Percentiles rank a stretch among this genome's conserved stretches.
phyloP scores from a whole-genome alignment of 306 rosid species.

The Vigna unguiculata region DNA sequence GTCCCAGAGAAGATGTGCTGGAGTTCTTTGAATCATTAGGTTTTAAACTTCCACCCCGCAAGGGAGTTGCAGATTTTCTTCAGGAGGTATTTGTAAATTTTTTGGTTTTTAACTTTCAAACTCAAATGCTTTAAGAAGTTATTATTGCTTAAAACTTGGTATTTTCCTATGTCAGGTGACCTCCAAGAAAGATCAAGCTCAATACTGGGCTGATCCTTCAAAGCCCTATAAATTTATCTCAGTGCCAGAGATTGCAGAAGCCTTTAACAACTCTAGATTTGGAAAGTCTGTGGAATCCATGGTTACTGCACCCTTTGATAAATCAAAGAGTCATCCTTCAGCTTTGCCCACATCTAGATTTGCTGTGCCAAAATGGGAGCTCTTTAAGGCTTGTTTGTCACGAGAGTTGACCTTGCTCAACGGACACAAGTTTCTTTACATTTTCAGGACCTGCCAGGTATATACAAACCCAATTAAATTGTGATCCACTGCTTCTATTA shows the following conservation, averaged over 20 bases:
- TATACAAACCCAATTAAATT: constrained; percentile 8
- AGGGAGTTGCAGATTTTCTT: constrained; percentile 90
- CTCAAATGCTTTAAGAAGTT: constrained; percentile 5
- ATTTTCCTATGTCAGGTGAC: constrained; percentile 68
- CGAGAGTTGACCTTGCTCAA: constrained; percentile 67
- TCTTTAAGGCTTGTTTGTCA: constrained; percentile 71
- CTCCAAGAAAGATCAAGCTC: constrained; percentile 89
- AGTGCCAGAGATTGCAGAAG: constrained; percentile 67
- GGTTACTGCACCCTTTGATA: constrained; percentile 56
- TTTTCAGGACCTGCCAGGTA: constrained; percentile 88
- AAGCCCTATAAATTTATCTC: constrained; percentile 70
- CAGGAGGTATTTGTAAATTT: constrained; percentile 73
- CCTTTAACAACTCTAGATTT: constrained; percentile 66
- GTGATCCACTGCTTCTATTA: not conserved
- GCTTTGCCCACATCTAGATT: constrained; percentile 66
- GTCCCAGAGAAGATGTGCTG: constrained; percentile 71
- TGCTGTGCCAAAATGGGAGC: constrained; percentile 65
- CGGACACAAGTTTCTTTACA: constrained; percentile 74
- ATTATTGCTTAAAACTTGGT: constrained; percentile 25
- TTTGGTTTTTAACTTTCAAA: not conserved
- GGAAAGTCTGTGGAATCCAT: constrained; percentile 58
- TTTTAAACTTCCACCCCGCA: constrained; percentile 76
- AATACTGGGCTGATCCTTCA: constrained; percentile 83
- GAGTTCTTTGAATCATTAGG: constrained; percentile 82
- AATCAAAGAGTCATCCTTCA: constrained; percentile 62